phyloP scores from a whole-genome alignment of 441 rosid genomes.

The Pelargonium citronellum region DNA sequence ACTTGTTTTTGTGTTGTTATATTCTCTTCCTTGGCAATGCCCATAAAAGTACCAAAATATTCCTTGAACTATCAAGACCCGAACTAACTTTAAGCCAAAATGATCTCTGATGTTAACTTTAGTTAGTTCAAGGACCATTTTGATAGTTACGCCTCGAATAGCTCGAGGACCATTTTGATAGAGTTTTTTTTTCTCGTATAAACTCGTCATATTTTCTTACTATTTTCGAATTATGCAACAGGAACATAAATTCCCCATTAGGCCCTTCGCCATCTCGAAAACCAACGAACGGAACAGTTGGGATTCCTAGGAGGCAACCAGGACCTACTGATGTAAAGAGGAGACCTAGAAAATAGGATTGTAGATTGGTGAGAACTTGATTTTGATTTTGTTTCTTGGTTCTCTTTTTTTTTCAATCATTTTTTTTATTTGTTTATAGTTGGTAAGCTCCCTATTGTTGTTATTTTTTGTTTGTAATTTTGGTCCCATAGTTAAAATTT shows the following conservation, averaged over 20 bases:
- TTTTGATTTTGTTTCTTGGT: conserved; percentile 25
- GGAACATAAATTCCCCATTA: conserved; percentile 39
- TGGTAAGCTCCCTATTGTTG: neutral
- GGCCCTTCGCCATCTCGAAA: conserved; percentile 71
- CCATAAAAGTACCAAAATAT: no score
- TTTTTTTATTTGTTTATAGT: conserved; percentile 22
- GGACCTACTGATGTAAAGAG: conserved; percentile 55
- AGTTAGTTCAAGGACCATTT: neutral
- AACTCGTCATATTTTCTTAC: conserved; percentile 6
- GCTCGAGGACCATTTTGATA: no score
- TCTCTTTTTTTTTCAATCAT: conserved; percentile 11
- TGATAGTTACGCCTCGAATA: no score
- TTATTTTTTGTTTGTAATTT: conserved; percentile 23
- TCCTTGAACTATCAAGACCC: no score
- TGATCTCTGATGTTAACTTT: no score
- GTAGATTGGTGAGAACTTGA: conserved; percentile 18
- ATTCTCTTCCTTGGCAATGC: no score
- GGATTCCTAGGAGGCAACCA: conserved; percentile 47
- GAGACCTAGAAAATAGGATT: conserved; percentile 49
- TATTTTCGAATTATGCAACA: conserved; percentile 28
- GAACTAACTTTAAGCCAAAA: no score
- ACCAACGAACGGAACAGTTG: conserved; percentile 36
- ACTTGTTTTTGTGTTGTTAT: neutral
- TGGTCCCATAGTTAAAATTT: conserved; percentile 24
- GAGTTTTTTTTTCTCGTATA: neutral